phyloP scores from a whole-genome alignment of 1,284 basidiomycete species.

The Sporisorium scitamineum region DNA sequence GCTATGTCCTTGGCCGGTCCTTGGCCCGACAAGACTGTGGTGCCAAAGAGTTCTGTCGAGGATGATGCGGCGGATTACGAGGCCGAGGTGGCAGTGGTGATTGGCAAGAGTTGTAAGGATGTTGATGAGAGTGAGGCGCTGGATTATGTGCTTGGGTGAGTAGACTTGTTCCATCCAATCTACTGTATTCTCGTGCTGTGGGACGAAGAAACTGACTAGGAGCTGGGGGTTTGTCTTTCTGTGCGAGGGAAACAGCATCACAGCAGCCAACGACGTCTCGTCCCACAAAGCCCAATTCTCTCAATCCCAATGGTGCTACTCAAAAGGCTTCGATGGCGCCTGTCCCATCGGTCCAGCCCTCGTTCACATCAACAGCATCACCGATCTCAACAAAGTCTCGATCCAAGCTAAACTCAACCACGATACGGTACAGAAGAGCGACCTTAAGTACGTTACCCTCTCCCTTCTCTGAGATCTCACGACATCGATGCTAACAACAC shows the following conservation, averaged over 20 bases:
- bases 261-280: slow-evolving; percentile 71
- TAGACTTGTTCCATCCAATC: neutral
- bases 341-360: slow-evolving; percentile 71
- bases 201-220: no score
- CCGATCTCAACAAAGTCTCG: slow-evolving; percentile 54
- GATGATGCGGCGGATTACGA: slow-evolving; percentile 87
- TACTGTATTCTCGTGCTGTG: no score
- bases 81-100: slow-evolving; percentile 85
- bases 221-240: no score
- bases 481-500: neutral
- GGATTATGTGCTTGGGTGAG: slow-evolving; percentile 77
- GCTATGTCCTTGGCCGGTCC: slow-evolving; percentile 79
- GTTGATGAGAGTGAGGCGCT: slow-evolving; percentile 81
- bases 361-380: slow-evolving; percentile 59
- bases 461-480: no score
- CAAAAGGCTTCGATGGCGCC: slow-evolving; percentile 70
- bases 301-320: slow-evolving; percentile 69
- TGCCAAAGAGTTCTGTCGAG: slow-evolving; percentile 76
- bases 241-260: slow-evolving; percentile 42
- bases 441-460: slow-evolving; percentile 70
- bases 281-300: slow-evolving; percentile 66
- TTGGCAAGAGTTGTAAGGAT: slow-evolving; percentile 82
- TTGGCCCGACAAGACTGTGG: slow-evolving; percentile 72
- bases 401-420: slow-evolving; percentile 68
- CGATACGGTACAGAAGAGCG: slow-evolving; percentile 68